phyloP scores from a whole-genome alignment of 345 rosid species.

The Pugionium dolabratum region DNA sequence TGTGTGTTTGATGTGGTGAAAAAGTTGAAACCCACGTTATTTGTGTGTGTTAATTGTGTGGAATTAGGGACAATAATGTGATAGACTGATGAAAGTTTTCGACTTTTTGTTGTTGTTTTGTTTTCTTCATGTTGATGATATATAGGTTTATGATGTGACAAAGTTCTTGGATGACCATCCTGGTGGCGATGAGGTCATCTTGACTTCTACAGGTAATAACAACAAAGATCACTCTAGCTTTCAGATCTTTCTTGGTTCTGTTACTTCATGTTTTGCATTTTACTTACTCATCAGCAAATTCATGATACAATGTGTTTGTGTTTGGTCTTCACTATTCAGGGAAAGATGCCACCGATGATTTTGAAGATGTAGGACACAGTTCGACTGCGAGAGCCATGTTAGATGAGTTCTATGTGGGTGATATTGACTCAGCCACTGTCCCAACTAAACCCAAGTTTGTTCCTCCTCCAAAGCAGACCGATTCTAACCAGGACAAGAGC shows the following conservation, averaged over 20 bases:
- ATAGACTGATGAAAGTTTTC: background rate
- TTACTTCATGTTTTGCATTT: background rate
- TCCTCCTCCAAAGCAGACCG: slow-evolving; percentile 67
- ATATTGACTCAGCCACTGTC: slow-evolving; percentile 64
- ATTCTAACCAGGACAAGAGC: slow-evolving; percentile 77
- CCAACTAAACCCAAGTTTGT: slow-evolving; percentile 53
- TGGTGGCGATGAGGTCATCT: slow-evolving; percentile 76
- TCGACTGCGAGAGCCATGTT: slow-evolving; percentile 77
- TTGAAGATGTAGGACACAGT: slow-evolving; percentile 95
- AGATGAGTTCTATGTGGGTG: slow-evolving; percentile 77
- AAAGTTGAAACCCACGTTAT: background rate
- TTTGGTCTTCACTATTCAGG: slow-evolving; percentile 43
- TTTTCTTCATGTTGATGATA: slow-evolving; percentile 1
- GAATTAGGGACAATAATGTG: background rate
- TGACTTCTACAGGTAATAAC: slow-evolving; percentile 59
- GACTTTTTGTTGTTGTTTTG: background rate
- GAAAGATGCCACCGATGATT: slow-evolving; percentile 92
- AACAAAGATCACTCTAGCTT: background rate
- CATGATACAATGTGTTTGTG: background rate
- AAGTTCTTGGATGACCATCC: slow-evolving; percentile 84
- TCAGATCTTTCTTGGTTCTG: slow-evolving; percentile 11
- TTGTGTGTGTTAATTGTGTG: background rate
- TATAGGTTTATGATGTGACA: slow-evolving; percentile 71
- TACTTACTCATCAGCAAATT: background rate
- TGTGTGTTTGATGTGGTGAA: background rate